Evolutionary conservation across 2,329 filamentous ascomycete genomes (phyloP).

Genomic region (Pseudogymnoascus sp.): DNA sequence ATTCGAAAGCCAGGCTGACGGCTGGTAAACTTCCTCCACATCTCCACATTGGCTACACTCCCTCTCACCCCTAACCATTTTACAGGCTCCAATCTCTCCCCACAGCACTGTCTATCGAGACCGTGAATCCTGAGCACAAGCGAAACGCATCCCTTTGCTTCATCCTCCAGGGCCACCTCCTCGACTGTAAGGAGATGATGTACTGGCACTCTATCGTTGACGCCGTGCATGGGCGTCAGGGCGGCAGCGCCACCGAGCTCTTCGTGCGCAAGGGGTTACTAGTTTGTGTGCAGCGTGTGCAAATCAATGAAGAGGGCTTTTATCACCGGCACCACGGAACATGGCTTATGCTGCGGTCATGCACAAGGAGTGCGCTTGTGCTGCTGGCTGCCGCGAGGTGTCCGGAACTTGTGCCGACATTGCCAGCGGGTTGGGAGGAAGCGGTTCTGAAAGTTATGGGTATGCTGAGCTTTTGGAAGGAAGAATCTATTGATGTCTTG

Average conservation of each 20-base stretch:
- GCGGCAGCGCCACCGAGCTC: constrained; percentile 17
- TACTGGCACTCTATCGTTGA: constrained; percentile 31
- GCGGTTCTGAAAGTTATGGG: constrained; percentile 15
- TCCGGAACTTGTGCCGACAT: constrained; percentile 9
- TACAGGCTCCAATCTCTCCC: constrained; percentile 15
- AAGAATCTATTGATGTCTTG: constrained; percentile 11
- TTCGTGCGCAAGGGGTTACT: constrained; percentile 26
- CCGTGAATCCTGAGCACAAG: constrained; percentile 7
- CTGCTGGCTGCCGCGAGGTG: constrained; percentile 27
- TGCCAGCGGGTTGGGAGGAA: constrained; percentile 17
- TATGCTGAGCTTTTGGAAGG: constrained; percentile 18
- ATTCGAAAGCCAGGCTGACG: constrained; percentile 23
- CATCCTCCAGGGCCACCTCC: constrained; percentile 29
- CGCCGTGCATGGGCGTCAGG: constrained; percentile 23
- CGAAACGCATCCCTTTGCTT: constrained; percentile 28
- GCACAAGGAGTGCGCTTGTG: constrained; percentile 34
- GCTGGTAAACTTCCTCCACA: constrained; percentile 12
- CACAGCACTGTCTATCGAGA: constrained; percentile 18
- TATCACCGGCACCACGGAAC: constrained; percentile 38
- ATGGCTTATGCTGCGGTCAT: constrained; percentile 34
- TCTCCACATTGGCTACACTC: background rate
- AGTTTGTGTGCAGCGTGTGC: constrained; percentile 28
- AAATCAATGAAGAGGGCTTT: constrained; percentile 32
- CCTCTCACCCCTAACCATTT: background rate
- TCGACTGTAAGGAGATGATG: constrained; percentile 32